Evolutionary conservation across 352 stramenopile species (phyloP).

Genomic region (Phytophthora chlamydospora): DNA sequence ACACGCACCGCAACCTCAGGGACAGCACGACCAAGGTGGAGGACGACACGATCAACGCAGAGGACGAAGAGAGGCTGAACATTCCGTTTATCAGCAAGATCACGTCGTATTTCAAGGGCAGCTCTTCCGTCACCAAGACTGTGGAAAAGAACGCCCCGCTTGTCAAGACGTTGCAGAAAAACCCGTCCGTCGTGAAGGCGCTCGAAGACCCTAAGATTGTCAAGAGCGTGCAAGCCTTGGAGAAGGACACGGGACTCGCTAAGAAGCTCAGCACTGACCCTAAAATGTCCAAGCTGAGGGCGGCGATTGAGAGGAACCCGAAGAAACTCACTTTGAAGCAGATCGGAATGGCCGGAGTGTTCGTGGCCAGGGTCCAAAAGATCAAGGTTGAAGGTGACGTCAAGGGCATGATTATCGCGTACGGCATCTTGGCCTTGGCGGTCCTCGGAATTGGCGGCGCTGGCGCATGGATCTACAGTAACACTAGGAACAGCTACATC

Average conservation of each 20-base stretch:
- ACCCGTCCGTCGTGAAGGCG: no score
- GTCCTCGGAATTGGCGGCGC: conserved; percentile 4
- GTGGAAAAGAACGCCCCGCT: not conserved
- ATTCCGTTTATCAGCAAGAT: not conserved
- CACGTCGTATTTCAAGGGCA: conserved; percentile 1
- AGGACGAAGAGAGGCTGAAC: conserved; percentile 9
- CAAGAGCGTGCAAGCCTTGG: conserved; percentile 3
- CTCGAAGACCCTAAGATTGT: not conserved
- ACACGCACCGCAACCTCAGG: conserved; percentile 14
- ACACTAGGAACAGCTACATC: conserved; percentile 23
- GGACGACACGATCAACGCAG: not conserved
- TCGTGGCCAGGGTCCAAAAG: conserved; percentile 9
- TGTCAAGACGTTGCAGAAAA: conserved; percentile 4
- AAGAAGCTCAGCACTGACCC: not conserved
- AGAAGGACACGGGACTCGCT: conserved; percentile 9
- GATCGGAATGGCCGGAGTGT: conserved; percentile 5
- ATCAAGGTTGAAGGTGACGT: conserved; percentile 19
- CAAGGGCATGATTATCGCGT: conserved; percentile 20
- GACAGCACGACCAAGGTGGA: conserved; percentile 2
- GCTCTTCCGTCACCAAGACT: no score
- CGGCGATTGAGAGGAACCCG: not conserved
- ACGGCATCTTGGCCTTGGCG: conserved; percentile 13
- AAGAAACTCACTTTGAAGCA: conserved; percentile 1
- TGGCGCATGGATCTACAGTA: conserved; percentile 1
- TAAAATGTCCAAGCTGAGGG: not conserved